phyloP scores from a whole-genome alignment of 2,329 filamentous ascomycete species.

The Aspergillus brasiliensis region DNA sequence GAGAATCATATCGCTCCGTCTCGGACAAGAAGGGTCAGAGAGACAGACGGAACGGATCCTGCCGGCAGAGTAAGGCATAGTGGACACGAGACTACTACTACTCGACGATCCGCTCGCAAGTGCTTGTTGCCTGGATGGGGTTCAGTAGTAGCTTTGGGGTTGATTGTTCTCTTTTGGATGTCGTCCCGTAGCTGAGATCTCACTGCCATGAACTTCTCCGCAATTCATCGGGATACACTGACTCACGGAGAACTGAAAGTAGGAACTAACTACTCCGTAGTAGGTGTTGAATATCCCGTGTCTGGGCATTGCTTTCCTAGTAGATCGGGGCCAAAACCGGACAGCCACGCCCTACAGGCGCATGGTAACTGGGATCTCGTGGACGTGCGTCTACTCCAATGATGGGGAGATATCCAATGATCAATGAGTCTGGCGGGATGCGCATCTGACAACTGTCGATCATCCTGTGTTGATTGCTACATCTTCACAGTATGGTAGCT shows the following conservation, averaged over 20 bases:
- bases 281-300: no score
- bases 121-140: background rate
- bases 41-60: conserved; percentile 3
- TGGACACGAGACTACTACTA: background rate
- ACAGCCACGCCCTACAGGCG: background rate
- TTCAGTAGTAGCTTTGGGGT: background rate
- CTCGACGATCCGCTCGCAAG: background rate
- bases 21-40: background rate
- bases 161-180: background rate
- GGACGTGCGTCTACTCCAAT: background rate
- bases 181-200: background rate
- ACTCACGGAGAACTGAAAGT: background rate
- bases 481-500: background rate
- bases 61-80: conserved; percentile 1
- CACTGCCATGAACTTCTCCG: no score
- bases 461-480: background rate
- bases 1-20: background rate
- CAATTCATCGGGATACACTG: background rate
- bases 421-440: background rate
- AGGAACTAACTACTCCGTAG: no score
- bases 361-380: background rate
- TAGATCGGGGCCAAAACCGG: background rate
- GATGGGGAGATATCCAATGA: background rate
- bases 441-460: background rate
- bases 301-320: no score